Base-by-base conservation (phyloP, 306 rosid genomes). In the barrel medic (Medicago truncatula) region DNA sequence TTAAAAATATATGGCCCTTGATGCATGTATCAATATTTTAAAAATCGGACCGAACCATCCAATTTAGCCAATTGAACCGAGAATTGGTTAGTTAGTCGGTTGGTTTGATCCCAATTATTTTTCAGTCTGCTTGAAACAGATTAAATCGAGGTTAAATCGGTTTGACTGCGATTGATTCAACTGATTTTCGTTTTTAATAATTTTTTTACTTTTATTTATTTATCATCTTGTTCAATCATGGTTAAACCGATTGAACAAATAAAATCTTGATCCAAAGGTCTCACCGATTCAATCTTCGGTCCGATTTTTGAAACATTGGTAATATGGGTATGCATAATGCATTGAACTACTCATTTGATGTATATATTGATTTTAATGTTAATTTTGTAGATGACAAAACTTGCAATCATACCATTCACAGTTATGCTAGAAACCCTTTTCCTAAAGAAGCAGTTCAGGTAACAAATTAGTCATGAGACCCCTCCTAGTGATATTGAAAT, bases 321-420 rank as follows among this genome's bases (percentile, higher is more conserved):
- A 52, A 47, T 14, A 47, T 47, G 12, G 7, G 54, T 49, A 53
- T 17, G 20, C 59, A 23, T 14, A 31, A 46, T 70, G 23, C 58
- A 34, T 49, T 69, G 60, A 69, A 9, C 11, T 70, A 70, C 15
- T 70, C 46, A 4, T 70, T 36, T 31, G 44, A 40, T 77, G 17
- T 20, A 23, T 77, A 17, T 20, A 23, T 34, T 63, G 70, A 58
- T 16, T 75, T 47, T 61, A 20, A 43, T 80, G 70, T 25, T 59
- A 5, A 12, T 23, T 70, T 60, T 78, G 83, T 89, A 95, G 99
- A 95, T 95, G 99, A 95, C 99, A 61, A 95, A 95, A 85, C 99
- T 95, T 81, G 99, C 99, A 69, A 90, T 95, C 77, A 95, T 95
- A 84, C 99, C 99, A 58, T 95, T 95, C 83, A 95, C 99, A 4